phyloP scores from a whole-genome alignment of 805 yeast genomes.

The Zygosaccharomyces pseudorouxii region DNA sequence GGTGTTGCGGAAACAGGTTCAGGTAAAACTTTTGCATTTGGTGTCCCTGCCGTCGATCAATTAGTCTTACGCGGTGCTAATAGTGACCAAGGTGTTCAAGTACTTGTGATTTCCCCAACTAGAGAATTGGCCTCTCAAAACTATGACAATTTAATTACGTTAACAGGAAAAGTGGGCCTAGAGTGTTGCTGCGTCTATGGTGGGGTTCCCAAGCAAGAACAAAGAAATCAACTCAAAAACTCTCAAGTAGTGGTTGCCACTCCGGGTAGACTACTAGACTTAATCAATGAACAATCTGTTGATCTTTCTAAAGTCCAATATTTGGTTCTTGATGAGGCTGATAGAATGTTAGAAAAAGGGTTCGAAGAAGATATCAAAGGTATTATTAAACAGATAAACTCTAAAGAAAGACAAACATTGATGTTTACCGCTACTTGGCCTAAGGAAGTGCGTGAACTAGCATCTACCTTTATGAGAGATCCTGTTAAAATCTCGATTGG shows the following conservation, averaged over 20 bases:
- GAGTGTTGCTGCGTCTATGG: slow-evolving; percentile 88
- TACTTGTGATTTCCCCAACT: slow-evolving; percentile 89
- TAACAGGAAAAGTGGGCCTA: slow-evolving; percentile 58
- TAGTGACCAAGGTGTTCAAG: slow-evolving; percentile 51
- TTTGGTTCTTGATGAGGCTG: slow-evolving; percentile 94
- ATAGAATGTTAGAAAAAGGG: slow-evolving; percentile 97
- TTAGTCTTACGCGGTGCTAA: slow-evolving; percentile 36
- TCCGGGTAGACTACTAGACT: slow-evolving; percentile 94
- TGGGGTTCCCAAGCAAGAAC: slow-evolving; percentile 95
- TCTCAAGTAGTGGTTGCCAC: slow-evolving; percentile 90
- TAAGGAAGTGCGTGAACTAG: slow-evolving; percentile 92
- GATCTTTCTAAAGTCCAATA: slow-evolving; percentile 64
- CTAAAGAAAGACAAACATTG: slow-evolving; percentile 69
- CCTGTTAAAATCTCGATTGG: slow-evolving; percentile 95
- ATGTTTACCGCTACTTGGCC: slow-evolving; percentile 99
- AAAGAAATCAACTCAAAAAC: slow-evolving; percentile 59
- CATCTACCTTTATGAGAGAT: slow-evolving; percentile 70
- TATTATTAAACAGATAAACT: slow-evolving; percentile 61
- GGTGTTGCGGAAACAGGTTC: slow-evolving; percentile 99
- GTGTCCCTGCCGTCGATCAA: slow-evolving; percentile 90
- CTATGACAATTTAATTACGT: slow-evolving; percentile 67
- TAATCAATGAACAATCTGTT: slow-evolving; percentile 82
- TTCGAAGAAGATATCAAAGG: slow-evolving; percentile 93
- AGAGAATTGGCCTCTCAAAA: slow-evolving; percentile 96
- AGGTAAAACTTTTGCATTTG: slow-evolving; percentile 95